These are phyloP conservation scores for Casaregolazyma suthepensis DNA, from an alignment of 1,139 yeast genomes.

Conservation along the genomic window DNA sequence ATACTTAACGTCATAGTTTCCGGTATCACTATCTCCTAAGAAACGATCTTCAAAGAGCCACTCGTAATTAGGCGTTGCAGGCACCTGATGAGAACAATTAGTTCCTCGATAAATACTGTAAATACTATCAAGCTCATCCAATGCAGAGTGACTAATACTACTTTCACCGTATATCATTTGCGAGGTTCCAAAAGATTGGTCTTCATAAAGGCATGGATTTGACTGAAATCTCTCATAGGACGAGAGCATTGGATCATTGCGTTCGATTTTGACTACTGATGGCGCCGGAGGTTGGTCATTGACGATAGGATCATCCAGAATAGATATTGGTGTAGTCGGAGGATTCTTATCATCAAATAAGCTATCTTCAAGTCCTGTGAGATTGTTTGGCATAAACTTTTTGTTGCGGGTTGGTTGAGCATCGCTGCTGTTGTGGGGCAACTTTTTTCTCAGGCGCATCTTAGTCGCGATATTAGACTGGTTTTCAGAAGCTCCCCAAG, in stretches of 20 bases:
- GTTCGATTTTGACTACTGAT: background rate
- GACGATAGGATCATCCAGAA: background rate
- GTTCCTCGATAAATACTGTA: background rate
- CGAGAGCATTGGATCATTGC: background rate
- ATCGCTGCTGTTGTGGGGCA: background rate
- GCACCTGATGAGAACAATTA: background rate
- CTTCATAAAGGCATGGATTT: background rate
- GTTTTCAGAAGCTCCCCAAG: slow-evolving; percentile 2
- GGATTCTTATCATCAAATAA: background rate
- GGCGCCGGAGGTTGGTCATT: background rate
- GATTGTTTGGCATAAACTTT: background rate
- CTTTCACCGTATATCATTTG: background rate
- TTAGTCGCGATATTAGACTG: background rate
- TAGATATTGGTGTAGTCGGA: background rate
- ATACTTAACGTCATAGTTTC: slow-evolving; percentile 23
- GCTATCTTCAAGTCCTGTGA: background rate
- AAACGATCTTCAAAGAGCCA: slow-evolving; percentile 28
- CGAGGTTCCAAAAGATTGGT: background rate
- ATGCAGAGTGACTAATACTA: background rate
- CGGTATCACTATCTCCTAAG: slow-evolving; percentile 9
- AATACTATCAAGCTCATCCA: background rate
- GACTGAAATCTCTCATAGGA: background rate
- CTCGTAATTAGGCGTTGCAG: slow-evolving; percentile 11
- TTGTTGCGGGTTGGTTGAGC: background rate
- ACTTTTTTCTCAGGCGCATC: background rate